Base-by-base conservation (phyloP, 768 basidiomycete genomes). In the Paxillus rubicundulus region DNA sequence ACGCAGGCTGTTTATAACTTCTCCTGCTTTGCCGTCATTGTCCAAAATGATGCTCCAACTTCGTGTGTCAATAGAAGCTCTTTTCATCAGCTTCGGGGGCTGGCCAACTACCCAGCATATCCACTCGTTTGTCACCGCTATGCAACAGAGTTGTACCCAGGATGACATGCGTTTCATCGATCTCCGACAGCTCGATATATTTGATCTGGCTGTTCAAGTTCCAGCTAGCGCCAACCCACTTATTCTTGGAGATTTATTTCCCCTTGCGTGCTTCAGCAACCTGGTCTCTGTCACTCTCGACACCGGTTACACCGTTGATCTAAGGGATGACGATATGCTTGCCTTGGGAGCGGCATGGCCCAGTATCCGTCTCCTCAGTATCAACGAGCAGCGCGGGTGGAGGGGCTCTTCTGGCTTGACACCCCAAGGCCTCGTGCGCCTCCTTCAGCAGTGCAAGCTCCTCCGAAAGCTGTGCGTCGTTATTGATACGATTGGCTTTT, bases 341-440 rank as follows among this genome's bases (percentile, higher is more conserved):
- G 41, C 45, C 9, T n/a, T 64, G 41, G 57, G 57, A 0, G 46
- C 60, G 10, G 50, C 57, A 3, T 64, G 63, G 55, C 60, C 60
- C 4, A 53, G 34, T 12, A 46, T 65, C 4, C 46, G 62, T 17
- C 16, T 24, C 12, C 50, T 64, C 9, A 37, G 51, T 47, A 52
- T 64, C 9, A 64, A 65, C 24, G 46, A 52, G 37, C 50, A 57
- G 10, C 62, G 52, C 50, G 63, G 63, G 14, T 65, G 62, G 60
- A 50, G 49, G 13, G 41, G 49, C 18, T 42, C 43, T 13, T 40
- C 47, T 9, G 63, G 60, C 13, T 45, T 64, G 37, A 62, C 63
- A 0, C 62, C 56, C 4, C 28, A 28, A 9, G 60, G 63, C 14
- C 57, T 64, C n/a, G 32, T 53, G 10, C 54, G 18, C 2, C 49